Evolutionary conservation across 1,284 basidiomycete species (phyloP).

Genomic region (Rhodotorula sp.): DNA sequence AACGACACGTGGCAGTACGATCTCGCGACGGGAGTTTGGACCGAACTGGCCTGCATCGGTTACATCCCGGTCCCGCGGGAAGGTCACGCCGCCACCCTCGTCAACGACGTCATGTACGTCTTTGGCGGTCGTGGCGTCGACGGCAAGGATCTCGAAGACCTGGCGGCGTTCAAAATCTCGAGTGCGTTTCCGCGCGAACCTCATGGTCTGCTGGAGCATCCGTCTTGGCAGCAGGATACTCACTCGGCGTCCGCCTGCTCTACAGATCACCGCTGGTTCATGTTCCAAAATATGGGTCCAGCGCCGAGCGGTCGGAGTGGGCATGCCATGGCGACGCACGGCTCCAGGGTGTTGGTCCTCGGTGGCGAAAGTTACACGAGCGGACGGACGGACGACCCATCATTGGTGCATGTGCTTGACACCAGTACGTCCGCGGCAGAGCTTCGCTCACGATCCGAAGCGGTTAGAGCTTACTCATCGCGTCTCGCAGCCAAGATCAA

Average conservation of each 20-base stretch:
- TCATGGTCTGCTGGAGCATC: slow-evolving; percentile 53
- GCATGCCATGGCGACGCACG: slow-evolving; percentile 89
- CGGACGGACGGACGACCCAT: slow-evolving; percentile 59
- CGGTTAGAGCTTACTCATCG: too few relatives aligned
- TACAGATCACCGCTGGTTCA: slow-evolving; percentile 76
- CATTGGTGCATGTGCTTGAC: slow-evolving; percentile 82
- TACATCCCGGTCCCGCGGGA: slow-evolving; percentile 96
- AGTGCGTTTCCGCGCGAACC: slow-evolving; percentile 59
- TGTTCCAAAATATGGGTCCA: slow-evolving; percentile 99
- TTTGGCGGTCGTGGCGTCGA: slow-evolving; percentile 97
- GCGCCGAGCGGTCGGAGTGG: slow-evolving; percentile 86
- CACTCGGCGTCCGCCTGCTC: too few relatives aligned
- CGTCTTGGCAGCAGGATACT: slow-evolving; percentile 48
- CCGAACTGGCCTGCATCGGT: slow-evolving; percentile 92
- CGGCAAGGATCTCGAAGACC: slow-evolving; percentile 90
- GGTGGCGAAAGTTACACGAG: slow-evolving; percentile 84
- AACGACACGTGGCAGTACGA: slow-evolving; percentile 99
- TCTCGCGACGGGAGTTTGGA: slow-evolving; percentile 76
- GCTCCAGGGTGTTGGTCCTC: slow-evolving; percentile 83
- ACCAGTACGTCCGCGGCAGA: slow-evolving; percentile 64
- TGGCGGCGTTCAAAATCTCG: slow-evolving; percentile 94
- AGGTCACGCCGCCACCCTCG: slow-evolving; percentile 92
- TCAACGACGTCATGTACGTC: slow-evolving; percentile 97
- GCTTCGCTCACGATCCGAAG: too few relatives aligned
- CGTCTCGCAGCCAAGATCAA: slow-evolving; percentile 76